phyloP scores from a whole-genome alignment of 2,329 filamentous ascomycete species.

The Claviceps arundinis region DNA sequence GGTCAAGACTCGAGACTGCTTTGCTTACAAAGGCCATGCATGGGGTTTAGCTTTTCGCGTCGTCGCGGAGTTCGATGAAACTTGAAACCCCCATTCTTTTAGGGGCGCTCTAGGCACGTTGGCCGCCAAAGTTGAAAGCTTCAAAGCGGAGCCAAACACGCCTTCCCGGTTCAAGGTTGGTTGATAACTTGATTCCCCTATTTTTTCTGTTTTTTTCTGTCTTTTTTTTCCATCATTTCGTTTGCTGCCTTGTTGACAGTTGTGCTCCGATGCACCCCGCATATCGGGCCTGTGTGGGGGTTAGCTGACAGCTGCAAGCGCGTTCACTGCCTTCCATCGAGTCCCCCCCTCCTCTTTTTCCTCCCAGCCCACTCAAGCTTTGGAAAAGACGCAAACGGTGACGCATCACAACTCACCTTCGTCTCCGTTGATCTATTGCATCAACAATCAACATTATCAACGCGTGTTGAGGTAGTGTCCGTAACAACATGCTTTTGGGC shows the following conservation, averaged over 20 bases:
- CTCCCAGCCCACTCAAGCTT: background rate
- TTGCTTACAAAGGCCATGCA: too few species aligned
- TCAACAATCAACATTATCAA: too few species aligned
- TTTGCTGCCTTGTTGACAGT: background rate
- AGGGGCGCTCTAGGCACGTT: too few species aligned
- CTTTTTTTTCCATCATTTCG: background rate
- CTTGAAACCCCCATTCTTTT: too few species aligned
- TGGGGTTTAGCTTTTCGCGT: too few species aligned
- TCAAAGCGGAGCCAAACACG: too few species aligned
- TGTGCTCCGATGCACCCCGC: background rate
- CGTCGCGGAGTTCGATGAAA: too few species aligned
- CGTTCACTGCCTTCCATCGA: too few species aligned
- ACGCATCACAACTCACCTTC: background rate
- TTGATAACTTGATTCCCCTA: too few species aligned
- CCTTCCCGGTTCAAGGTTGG: background rate
- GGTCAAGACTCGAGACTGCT: too few species aligned
- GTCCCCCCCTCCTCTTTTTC: background rate
- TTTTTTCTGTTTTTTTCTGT: background rate
- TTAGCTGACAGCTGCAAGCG: too few species aligned
- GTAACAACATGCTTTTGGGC: constrained; percentile 6
- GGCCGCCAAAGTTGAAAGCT: too few species aligned
- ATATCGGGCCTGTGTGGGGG: background rate
- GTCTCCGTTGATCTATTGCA: background rate
- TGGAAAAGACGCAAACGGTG: background rate
- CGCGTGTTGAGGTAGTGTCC: background rate